Percentiles rank a stretch among this genome's conserved stretches.
These are phyloP conservation scores for Boechera stricta DNA, from an alignment of 345 rosid species.

Conservation along the genomic window DNA sequence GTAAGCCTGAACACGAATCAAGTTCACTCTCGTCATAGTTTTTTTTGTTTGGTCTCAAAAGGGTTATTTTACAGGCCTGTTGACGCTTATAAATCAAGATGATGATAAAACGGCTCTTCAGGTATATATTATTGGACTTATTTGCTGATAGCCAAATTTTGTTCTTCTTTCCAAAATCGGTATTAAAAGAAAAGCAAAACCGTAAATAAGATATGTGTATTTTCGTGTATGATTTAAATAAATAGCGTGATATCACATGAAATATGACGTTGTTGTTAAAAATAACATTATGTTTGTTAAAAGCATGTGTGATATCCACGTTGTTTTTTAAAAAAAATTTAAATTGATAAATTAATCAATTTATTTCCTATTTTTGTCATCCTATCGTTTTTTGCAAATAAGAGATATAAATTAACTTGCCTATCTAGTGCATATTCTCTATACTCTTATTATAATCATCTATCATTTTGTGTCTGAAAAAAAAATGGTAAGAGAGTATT, in stretches of 20 bases:
- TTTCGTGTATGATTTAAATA: too few relatives aligned
- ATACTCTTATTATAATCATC: neutral
- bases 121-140: constrained; percentile 42
- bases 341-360: too few relatives aligned
- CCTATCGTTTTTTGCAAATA: too few relatives aligned
- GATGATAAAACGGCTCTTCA: constrained; percentile 78
- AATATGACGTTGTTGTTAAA: neutral
- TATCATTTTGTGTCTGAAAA: neutral
- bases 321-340: too few relatives aligned
- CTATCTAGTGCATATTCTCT: neutral
- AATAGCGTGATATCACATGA: too few relatives aligned
- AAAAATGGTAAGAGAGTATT: neutral
- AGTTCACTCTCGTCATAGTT: neutral
- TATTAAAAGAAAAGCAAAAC: neutral
- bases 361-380: neutral
- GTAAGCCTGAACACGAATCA: neutral
- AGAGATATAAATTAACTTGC: neutral
- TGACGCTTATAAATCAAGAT: constrained; percentile 83
- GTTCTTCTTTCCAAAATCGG: neutral
- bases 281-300: neutral
- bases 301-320: too few relatives aligned
- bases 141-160: neutral
- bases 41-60: neutral
- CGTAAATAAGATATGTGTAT: too few relatives aligned
- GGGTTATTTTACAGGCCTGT: constrained; percentile 49